Base-by-base conservation (phyloP, 345 rosid species). In the Garcia nutans region DNA sequence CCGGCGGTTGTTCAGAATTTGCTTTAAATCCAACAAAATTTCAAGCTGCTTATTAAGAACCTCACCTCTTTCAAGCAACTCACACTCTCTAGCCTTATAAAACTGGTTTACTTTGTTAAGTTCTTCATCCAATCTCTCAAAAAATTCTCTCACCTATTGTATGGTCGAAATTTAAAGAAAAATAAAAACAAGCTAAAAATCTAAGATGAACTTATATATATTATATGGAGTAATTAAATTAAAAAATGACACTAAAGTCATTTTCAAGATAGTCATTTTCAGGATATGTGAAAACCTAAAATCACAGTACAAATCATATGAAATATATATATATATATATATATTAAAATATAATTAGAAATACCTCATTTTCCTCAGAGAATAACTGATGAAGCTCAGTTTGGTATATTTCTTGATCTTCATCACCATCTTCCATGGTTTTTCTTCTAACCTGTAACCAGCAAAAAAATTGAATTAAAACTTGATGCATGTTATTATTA, bases 291-390 rank as follows among this genome's bases (percentile, higher is more conserved):
- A 5, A 2, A 33, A 33, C 37, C 37, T 33, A 5, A 33, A 33
- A n/a, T 33, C 37, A 2, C 37, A 33, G 37, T 33, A 3, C 4
- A 33, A 33, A 33, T 33, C 37, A 33, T 33, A 33, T 33, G 4
- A 33, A 33, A 33, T 33, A 33, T 33, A 33, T 33, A 33, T 33
- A 33, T 33, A 56, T 50, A 63, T 50, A 41, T 47, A 63, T 17
- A 1, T 31, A 31, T 31, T 31, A 1, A 31, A 2, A 31, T 31
- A 31, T 31, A 67, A 67, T 41, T 19, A 11, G 12, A 20, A 1
- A 24, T 85, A 94, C 99, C 96, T 92, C 98, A 73, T 96, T 97
- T 86, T 93, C 99, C 81, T 90, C 98, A 0, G 97, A 89, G 76
- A 96, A 96, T 69, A 93, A 74, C 77, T 96, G 97, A 60, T 85